Evolutionary conservation across 192 early-diverging fungal species (phyloP), one percentile per base, ranked within the genome.

Genomic region (Chytriomyces sp.): DNA sequence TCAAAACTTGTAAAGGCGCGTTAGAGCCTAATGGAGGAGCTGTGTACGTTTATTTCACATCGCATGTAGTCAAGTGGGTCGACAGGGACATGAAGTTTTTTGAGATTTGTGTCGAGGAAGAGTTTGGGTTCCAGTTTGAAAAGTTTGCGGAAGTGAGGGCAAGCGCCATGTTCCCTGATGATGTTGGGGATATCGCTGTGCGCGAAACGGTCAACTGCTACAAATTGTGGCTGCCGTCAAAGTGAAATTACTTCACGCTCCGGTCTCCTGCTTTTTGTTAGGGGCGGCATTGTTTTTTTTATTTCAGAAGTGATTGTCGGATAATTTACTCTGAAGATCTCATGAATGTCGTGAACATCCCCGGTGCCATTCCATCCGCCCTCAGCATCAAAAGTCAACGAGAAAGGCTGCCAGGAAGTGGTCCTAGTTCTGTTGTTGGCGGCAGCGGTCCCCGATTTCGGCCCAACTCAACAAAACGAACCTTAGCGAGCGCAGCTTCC

Each of bases 81-180:
- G 84, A 94, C 46, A 82, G 87, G 64, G 96, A 97, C 77, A 82
- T 94, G 80, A 86, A 89, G 49, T 96, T 97, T 79, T 94, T 96
- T 81, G 86, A 91, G 46, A 82, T 93, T 43, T 93, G 93, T 0
- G 77, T 83, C 7, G 73, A 80, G 5, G 89, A 93, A 67, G 87
- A 85, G 28, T 89, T 89, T 66, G 89, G 89, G 0, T 93, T 96
- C 61, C 79, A 84, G 63, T 89, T 84, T 3, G 90, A 93, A 47
- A 88, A 92, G 67, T 77, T 97, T 5, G 77, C 88, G 20, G 86
- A 92, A 26, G 79, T 89, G 64, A 91, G 86, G 50, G 92, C 93
- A 80, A 86, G 82, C 3, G 88, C 89, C 3, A 97, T 97, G 96
- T 97, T 97, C 85, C 89, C 91, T 45, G 90, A 94, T 50, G 96